phyloP scores from a whole-genome alignment of 345 rosid species.

The Gossypium rotundifolium region DNA sequence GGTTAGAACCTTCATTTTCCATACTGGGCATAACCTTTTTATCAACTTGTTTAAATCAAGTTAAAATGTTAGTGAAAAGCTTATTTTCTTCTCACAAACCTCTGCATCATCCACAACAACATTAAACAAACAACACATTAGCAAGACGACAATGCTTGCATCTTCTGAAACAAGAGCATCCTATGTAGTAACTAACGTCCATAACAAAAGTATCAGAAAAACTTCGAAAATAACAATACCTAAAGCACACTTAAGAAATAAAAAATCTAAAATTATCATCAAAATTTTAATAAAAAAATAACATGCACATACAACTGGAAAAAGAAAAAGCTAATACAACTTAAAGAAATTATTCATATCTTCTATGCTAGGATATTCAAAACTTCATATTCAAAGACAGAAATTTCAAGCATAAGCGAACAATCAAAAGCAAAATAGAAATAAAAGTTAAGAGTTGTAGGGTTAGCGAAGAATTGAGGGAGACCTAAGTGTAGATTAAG shows the following conservation, averaged over 20 bases:
- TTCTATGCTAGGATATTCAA: not conserved
- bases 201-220: not conserved
- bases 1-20: slow-evolving; percentile 28
- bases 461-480: not conserved
- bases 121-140: not conserved
- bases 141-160: not conserved
- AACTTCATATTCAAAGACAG: not conserved
- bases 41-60: not conserved
- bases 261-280: not conserved
- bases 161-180: not conserved
- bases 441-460: not conserved
- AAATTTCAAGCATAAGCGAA: not conserved
- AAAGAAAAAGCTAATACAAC: not conserved
- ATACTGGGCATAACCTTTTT: slow-evolving; percentile 14
- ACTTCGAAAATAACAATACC: not conserved
- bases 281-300: not conserved
- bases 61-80: not conserved
- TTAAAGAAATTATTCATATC: not conserved
- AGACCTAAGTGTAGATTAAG: not conserved
- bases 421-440: not conserved
- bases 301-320: not conserved
- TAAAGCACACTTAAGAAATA: not conserved
- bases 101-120: not conserved
- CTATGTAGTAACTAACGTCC: not conserved
- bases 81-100: not conserved